Base-by-base conservation (phyloP, 73 alveolate genomes). In the Stentor roeselii region DNA sequence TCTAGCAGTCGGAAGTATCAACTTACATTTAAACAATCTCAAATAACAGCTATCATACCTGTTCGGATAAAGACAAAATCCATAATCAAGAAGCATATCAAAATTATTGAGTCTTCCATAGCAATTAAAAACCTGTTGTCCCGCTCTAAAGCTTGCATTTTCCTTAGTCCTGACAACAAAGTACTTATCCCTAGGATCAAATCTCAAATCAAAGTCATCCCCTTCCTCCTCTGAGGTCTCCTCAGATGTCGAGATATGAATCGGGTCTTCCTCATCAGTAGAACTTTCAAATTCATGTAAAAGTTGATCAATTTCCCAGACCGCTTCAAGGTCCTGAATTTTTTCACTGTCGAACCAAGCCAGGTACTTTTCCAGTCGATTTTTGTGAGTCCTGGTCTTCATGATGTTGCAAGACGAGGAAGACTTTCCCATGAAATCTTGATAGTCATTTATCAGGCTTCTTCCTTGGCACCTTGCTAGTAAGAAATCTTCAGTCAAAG, bases 91-190 rank as follows among this genome's bases (percentile, higher is more conserved):
- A 3, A 89, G 86, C 76, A 27, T 3, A 21, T 89, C 91, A 3
- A 90, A 21, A 35, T 84, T 86, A 6, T 88, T 85, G 84, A 89
- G 67, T 35, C 90, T 58, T 0, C 94, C 94, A 82, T 89, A 89
- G 82, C 91, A 83, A 30, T 85, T 37, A 83, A 67, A 89, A 21
- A 89, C 87, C 58, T 89, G 86, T 0, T 85, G 39, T 3, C 89
- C 91, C 38, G 77, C 84, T 31, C 85, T 84, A 42, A 83, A 89
- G 2, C 90, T 67, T 67, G 42, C 80, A 30, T 67, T 32, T 30
- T 67, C 80, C 34, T 32, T 32, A 30, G 80, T 32, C 42, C 80
- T n/a, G 42, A 67, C 34, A 21, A 67, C 80, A 67, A 67, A 67
- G 34, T 67, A 67, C 37, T 67, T 67, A 40, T 67, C 37, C 21